Evolutionary conservation across 352 stramenopile genomes (phyloP), one percentile per base, ranked within the genome.

Genomic region (Globisporangium acanthophoron): DNA sequence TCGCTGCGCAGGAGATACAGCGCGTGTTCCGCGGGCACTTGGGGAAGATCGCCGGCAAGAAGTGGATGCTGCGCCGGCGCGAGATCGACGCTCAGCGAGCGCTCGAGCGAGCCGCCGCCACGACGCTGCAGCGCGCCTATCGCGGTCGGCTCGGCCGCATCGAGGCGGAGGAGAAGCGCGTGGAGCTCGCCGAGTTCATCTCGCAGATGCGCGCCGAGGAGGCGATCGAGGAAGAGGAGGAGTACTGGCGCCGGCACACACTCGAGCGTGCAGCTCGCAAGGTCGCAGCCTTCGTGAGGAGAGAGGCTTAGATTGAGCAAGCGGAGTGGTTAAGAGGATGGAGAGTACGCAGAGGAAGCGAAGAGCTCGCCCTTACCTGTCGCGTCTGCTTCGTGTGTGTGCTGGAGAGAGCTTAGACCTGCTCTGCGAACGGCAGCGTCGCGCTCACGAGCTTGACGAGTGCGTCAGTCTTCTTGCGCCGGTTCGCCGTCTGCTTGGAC

Each of bases 151-250:
- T 91, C 24, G 92, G 85, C 2, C 78, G 93, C 31, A 69, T 91
- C 18, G 69, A 73, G n/a, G 89, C 93, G 8, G 85, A 92, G 50
- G 82, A 94, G 31, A 61, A 79, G 27, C 76, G 92, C 40, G 77
- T 89, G n/a, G 91, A 98, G 58, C 82, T 98, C 58, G 91, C 89
- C 21, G 86, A 98, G 67, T 98, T 97, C 62, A 96, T 98, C 52
- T 88, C 88, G 27, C 77, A 94, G 40, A 81, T 98, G 45, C 82
- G 92, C 27, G 80, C 86, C 11, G 86, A 97, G 52, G 92, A 98
- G 59, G 88, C 89, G 20, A 85, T 90, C 40, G 81, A 88, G 12
- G 92, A 98, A 54, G 91, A 98, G 56, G 70, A 87, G 40, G 80
- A 84, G 56, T 88, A 88, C 67, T 90, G 80, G 80, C 61, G 68